These are phyloP conservation scores for Spathaspora girioi DNA, from an alignment of 805 yeast genomes.

Conservation along the genomic window DNA sequence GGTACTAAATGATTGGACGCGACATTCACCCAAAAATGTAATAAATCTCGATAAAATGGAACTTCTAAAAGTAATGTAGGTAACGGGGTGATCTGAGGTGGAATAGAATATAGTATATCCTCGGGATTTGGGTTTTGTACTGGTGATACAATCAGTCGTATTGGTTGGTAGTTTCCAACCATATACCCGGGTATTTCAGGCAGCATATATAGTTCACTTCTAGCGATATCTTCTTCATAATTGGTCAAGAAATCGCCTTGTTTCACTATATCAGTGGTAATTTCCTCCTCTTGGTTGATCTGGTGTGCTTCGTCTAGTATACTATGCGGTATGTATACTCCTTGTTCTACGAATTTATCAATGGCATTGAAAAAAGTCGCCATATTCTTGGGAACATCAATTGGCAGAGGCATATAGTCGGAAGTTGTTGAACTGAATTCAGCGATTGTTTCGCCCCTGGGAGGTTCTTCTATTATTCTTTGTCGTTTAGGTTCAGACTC, in stretches of 20 bases:
- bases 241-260: slow-evolving; percentile 17
- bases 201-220: slow-evolving; percentile 21
- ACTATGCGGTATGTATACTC: not conserved
- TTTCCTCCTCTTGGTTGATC: not conserved
- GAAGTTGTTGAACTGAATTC: not conserved
- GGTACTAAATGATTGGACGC: slow-evolving; percentile 65
- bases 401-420: not conserved
- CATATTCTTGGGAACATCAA: not conserved
- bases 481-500: no score
- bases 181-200: slow-evolving; percentile 9
- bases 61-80: slow-evolving; percentile 61
- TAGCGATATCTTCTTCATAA: slow-evolving; percentile 35
- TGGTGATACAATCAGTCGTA: slow-evolving; percentile 1
- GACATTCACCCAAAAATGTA: slow-evolving; percentile 59
- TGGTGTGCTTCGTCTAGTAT: not conserved
- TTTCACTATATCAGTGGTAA: not conserved
- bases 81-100: slow-evolving; percentile 40
- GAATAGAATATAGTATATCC: slow-evolving; percentile 16
- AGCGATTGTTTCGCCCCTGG: not conserved
- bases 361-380: not conserved
- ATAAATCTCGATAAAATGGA: slow-evolving; percentile 56
- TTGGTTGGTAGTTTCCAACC: not conserved
- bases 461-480: not conserved
- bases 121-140: not conserved
- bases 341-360: not conserved